Base-by-base conservation (phyloP, 805 yeast genomes). In the Dipodascopsis uninucleata region DNA sequence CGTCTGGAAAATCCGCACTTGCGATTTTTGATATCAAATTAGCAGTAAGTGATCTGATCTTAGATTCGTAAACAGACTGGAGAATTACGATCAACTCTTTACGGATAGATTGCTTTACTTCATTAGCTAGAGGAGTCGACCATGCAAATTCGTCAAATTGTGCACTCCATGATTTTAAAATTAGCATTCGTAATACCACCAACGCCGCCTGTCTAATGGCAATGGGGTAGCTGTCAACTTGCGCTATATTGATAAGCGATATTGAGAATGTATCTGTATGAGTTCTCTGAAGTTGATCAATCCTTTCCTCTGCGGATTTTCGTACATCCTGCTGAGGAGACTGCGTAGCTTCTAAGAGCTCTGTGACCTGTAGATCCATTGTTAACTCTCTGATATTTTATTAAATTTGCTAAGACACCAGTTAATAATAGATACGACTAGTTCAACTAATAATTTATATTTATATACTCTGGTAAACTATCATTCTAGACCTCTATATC, bases 1-100 rank as follows among this genome's bases (percentile, higher is more conserved):
- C 95, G 60, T 93, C 97, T 0, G 98, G 98, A 59, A 77, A 90
- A 59, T 90, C 98, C 1, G 81, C 84, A 2, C 84, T 82, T 0
- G 95, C 87, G 12, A 90, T 85, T 58, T 85, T 94, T 4, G 84
- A 84, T 14, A 88, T 76, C 12, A 85, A 81, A 53, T 85, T 81
- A 1, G 89, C 79, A 1, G 84, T 76, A 39, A 84, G 74, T 24
- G 72, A 74, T 47, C 86, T 71, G 12, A 89, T 68, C 56, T 82
- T 85, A 7, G 82, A 69, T 49, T 75, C 74, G n/a, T n/a, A n/a
- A 1, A 70, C 65, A 16, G 49, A 41, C 14, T 31, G 39, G 34
- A 50, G 22, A 3, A 50, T 41, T 23, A 28, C 23, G 25, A 50
- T 43, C 25, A 50, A 31, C 23, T 36, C 32, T 10, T 20, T 5